Evolutionary conservation across 192 early-diverging fungal species (phyloP), one percentile per base, ranked within the genome.

Genomic region (Coemansia sp.): DNA sequence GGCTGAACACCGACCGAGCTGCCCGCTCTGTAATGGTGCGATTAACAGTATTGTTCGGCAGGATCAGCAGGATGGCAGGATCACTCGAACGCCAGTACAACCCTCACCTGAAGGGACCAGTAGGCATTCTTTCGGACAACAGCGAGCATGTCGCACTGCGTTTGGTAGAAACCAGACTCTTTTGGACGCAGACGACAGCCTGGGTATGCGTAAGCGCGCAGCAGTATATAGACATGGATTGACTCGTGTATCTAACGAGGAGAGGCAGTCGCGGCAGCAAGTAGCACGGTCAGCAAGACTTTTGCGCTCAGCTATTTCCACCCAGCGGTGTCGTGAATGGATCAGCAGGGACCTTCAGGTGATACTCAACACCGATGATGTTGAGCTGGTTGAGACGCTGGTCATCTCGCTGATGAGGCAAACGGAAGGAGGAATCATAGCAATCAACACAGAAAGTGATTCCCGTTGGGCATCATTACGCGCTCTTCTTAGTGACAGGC

Each of bases 11-110:
- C 56, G 62, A 22, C 38, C 64, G 5, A 47, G 61, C 8, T 84
- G 83, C 45, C 83, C 83, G 0, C 52, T 84, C 0, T 84, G 83
- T 65, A 84, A 84, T 40, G 14, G 34, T 6, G 17, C 22, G 4
- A 34, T 61, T 3, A n/a, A 30, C 5, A 45, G 68, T 10, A 40
- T 78, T 9, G 31, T 84, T 20, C 59, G 66, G 40, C 65, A 40
- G 52, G 13, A 45, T 60, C 11, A 8, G 9, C 38, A 52, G 23
- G 44, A 64, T 50, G 2, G 28, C 27, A 8, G 47, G 56, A 48
- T 48, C 23, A 48, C 25, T 48, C 20, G 23, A 25, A 48, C 45
- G 22, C 45, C 8, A 48, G 25, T 48, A 25, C 23, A 7, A 5
- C 6, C 9, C n/a, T 11, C 19, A 3, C 14, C 15, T 48, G 14